These are phyloP conservation scores for Fusarium marasasianum DNA, from an alignment of 2,329 filamentous ascomycete genomes.

Conservation along the genomic window DNA sequence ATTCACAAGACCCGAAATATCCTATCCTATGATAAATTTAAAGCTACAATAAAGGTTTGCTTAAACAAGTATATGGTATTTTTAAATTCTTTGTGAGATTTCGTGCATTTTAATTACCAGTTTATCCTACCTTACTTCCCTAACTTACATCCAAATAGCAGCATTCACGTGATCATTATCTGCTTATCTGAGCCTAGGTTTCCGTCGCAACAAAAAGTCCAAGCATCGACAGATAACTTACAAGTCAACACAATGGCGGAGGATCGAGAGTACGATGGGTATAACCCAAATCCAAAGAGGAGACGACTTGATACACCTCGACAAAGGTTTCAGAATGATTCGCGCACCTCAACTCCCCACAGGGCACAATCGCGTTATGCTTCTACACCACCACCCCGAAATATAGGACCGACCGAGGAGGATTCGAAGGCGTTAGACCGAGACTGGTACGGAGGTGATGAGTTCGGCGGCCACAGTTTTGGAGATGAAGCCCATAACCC, in stretches of 20 bases:
- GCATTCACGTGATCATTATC: constrained; percentile 7
- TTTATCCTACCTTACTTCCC: not conserved
- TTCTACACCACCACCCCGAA: constrained; percentile 50
- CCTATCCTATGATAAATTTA: not conserved
- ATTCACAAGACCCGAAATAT: not conserved
- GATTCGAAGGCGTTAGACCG: constrained; percentile 82
- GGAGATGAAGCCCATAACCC: constrained; percentile 95
- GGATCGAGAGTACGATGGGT: constrained; percentile 50
- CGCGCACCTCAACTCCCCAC: constrained; percentile 47
- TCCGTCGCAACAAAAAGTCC: not conserved
- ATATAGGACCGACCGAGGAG: constrained; percentile 67
- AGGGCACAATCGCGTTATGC: constrained; percentile 51
- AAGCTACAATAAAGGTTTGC: not conserved
- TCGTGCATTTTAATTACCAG: not conserved
- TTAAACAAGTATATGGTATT: not conserved
- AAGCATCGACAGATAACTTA: not conserved
- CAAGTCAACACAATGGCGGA: constrained; percentile 44
- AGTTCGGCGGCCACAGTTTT: constrained; percentile 81
- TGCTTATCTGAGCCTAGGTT: not conserved
- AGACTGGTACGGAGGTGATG: constrained; percentile 92
- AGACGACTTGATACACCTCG: constrained; percentile 48
- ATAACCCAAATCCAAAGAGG: constrained; percentile 53
- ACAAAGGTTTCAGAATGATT: constrained; percentile 46
- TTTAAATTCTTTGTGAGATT: not conserved
- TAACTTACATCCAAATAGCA: not conserved